Percentiles rank a stretch among this genome's conserved stretches.
Conservation (phyloP, 2,329 filamentous ascomycete species). For the Fusarium floridanum region DNA sequence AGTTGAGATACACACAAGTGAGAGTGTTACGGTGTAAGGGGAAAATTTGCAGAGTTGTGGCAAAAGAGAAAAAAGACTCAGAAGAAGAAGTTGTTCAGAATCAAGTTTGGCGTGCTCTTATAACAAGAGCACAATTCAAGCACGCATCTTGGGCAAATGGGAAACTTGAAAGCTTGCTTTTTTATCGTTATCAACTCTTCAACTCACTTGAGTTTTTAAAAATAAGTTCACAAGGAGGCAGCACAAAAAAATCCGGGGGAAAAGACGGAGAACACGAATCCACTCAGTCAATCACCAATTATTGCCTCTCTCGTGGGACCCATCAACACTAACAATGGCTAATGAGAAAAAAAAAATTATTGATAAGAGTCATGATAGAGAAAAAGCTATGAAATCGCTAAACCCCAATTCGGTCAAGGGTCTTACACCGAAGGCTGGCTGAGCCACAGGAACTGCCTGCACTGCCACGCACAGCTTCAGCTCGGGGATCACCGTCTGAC, state of each 20-base stretch:
- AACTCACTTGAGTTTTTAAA: constrained; percentile 13
- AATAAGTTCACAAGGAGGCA: constrained; percentile 9
- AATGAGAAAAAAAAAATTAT: background rate
- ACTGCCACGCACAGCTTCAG: constrained; percentile 20
- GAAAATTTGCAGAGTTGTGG: constrained; percentile 19
- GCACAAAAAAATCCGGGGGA: constrained; percentile 21
- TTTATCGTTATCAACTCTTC: background rate
- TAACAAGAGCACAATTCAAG: constrained; percentile 30
- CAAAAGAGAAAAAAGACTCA: too few relatives aligned
- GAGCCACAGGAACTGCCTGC: constrained; percentile 21
- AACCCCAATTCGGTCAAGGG: constrained; percentile 28
- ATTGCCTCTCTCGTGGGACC: constrained; percentile 13
- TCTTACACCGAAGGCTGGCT: background rate
- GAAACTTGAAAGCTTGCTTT: background rate
- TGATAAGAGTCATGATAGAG: constrained; percentile 5
- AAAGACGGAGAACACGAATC: constrained; percentile 10
- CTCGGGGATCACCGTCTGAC: constrained; percentile 23
- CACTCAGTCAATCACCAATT: constrained; percentile 17
- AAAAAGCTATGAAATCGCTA: constrained; percentile 21
- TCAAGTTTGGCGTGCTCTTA: constrained; percentile 8
- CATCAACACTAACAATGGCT: constrained; percentile 18
- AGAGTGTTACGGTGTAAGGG: background rate
- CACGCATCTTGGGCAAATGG: constrained; percentile 28
- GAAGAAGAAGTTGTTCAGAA: constrained; percentile 3
- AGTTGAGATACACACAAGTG: background rate